Base-by-base conservation (phyloP, 2,329 filamentous ascomycete genomes). In the Incumbomyces lentus region DNA sequence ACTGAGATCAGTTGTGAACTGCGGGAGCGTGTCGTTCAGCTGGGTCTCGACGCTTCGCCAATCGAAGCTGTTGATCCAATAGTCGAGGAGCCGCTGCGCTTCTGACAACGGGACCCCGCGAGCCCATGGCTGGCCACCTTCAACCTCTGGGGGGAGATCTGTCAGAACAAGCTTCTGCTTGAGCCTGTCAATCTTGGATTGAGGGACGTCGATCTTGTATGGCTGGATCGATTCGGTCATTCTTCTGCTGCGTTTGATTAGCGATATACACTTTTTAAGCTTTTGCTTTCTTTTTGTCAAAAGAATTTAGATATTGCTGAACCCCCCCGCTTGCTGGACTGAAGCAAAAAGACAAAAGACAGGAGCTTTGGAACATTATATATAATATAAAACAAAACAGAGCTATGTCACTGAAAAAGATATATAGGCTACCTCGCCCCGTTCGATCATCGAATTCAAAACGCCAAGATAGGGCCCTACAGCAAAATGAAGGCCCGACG, bases 11-110 rank as follows among this genome's bases (percentile, higher is more conserved):
- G 72, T 74, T 2, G 39, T 52, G 61, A 72, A 83, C 41, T 84
- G 79, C 0, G 77, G 74, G 5, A 82, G 60, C 11, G 64, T 59
- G 56, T 85, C 84, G 57, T 84, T 84, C 8, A 85, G 58, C 34
- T 69, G 66, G 2, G 67, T 61, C 59, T 85, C 80, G 19, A 71
- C 69, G 26, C 67, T 64, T 31, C 77, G 70, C 81, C 81, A 85
- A 59, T 83, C 74, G 56, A 73, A 79, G 0, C 58, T 58, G 3
- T 72, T 62, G 29, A 68, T 65, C 81, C 80, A 84, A 52, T 74
- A 67, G 6, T 68, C 61, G 1, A 72, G 66, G n/a, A 85, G 66
- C 8, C 78, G 70, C 56, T 78, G 78, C 49, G 83, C 62, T 44
- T 82, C 78, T 1, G 65, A 61, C 0, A 82, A 61, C 0, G 79